These are phyloP conservation scores for Yarrowia bubula DNA, from an alignment of 805 yeast genomes.

Conservation along the genomic window DNA sequence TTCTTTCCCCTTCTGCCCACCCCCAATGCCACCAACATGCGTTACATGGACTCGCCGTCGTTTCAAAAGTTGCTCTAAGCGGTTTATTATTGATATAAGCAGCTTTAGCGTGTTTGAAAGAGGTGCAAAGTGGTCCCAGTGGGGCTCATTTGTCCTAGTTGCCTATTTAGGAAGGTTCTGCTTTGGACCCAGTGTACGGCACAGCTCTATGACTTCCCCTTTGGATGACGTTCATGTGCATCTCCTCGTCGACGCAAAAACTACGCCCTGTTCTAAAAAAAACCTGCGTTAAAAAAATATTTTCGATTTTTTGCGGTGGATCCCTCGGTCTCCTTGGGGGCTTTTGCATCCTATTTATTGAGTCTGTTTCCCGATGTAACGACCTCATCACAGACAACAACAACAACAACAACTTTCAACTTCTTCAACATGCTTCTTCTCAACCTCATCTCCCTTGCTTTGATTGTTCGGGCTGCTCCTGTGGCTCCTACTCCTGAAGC, in stretches of 20 bases:
- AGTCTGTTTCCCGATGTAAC: neutral
- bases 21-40: neutral
- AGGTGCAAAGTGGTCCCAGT: too few species aligned
- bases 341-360: constrained; percentile 22
- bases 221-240: neutral
- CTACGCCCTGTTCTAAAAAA: too few species aligned
- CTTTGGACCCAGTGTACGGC: neutral
- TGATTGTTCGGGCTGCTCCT: neutral
- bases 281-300: neutral
- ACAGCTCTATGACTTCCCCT: neutral
- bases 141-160: neutral
- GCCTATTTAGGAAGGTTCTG: neutral
- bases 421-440: too few species aligned
- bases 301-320: neutral
- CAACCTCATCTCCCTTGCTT: neutral
- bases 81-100: neutral
- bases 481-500: neutral
- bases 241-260: neutral
- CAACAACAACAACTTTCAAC: neutral
- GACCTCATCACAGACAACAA: neutral
- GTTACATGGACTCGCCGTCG: constrained; percentile 14
- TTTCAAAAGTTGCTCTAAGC: constrained; percentile 4
- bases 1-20: constrained; percentile 20
- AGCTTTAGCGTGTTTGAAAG: neutral
- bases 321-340: neutral